Evolutionary conservation across 2,329 filamentous ascomycete species (phyloP).

Genomic region (Talaromyces atroroseus): DNA sequence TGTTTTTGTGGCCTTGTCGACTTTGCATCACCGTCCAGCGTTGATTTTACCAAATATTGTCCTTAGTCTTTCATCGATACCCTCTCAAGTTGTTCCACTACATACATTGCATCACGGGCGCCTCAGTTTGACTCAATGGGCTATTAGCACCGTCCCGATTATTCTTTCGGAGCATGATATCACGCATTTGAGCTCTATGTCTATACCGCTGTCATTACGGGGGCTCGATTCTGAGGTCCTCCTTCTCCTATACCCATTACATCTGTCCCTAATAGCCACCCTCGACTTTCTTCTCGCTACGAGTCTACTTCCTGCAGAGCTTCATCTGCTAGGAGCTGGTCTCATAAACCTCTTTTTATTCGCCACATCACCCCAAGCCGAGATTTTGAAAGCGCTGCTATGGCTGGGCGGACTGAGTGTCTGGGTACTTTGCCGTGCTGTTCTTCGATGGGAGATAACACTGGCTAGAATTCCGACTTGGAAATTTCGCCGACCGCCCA

Average conservation of each 20-base stretch:
- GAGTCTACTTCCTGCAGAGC: slow-evolving; percentile 77
- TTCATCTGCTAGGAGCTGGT: slow-evolving; percentile 77
- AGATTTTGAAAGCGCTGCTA: slow-evolving; percentile 78
- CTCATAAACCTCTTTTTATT: slow-evolving; percentile 78
- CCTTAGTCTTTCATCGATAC: slow-evolving; percentile 72
- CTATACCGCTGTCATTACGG: slow-evolving; percentile 26
- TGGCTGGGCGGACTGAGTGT: slow-evolving; percentile 77
- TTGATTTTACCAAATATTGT: slow-evolving; percentile 73
- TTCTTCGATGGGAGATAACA: slow-evolving; percentile 77
- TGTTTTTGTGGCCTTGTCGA: slow-evolving; percentile 67
- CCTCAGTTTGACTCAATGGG: slow-evolving; percentile 70
- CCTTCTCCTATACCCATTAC: slow-evolving; percentile 71
- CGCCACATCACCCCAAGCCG: slow-evolving; percentile 71
- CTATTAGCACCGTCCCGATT: slow-evolving; percentile 66
- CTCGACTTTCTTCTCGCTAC: slow-evolving; percentile 80
- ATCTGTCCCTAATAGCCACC: slow-evolving; percentile 68
- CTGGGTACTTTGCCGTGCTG: slow-evolving; percentile 65
- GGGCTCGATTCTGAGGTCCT: slow-evolving; percentile 53
- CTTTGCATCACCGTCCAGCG: slow-evolving; percentile 57
- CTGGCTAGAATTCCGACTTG: slow-evolving; percentile 85
- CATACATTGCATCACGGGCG: slow-evolving; percentile 48
- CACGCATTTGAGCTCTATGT: slow-evolving; percentile 29
- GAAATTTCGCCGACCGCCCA: slow-evolving; percentile 64
- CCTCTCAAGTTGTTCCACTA: slow-evolving; percentile 65
- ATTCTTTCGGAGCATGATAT: slow-evolving; percentile 43